Base-by-base conservation (phyloP, 1,139 yeast species). In the Yamadazyma atlantica region DNA sequence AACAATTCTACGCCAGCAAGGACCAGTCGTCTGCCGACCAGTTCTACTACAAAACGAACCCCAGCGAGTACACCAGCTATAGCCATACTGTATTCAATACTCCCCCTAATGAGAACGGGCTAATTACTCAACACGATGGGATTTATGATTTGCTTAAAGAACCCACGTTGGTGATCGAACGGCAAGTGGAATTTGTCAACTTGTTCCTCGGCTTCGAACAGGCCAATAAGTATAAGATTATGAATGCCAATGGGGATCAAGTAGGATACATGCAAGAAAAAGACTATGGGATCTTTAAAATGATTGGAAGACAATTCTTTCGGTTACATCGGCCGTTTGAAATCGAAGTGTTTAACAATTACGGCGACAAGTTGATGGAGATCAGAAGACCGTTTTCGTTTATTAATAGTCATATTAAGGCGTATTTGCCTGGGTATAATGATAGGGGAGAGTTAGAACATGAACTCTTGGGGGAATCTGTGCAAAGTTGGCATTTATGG, bases 401-500 rank as follows among this genome's bases (percentile, higher is more conserved):
- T 51, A 86, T 92, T 48, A 92, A 92, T 57, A 87, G 96, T 1
- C 94, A 84, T 53, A 86, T 92, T 49, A 84, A 84, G 54, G 79
- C 86, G 3, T 69, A 73, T 25, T 59, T 85, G 34, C 95, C 95
- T 0, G 75, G 77, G 0, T 58, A 58, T 33, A 73, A 69, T 43
- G 52, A 51, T 9, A 46, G 58, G 26, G 68, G 70, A 34, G 49
- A 60, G 28, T 50, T 62, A 8, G 66, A 71, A 47, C 57, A 62
- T 42, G 85, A 81, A 32, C 59, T 73, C 1, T 66, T 90, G 25
- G 97, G 97, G 0, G 97, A 90, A 55, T 78, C 88, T 23, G 80
- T 85, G 6, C 97, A 92, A 60, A 82, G 85, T 48, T 92, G 97
- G 97, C 97, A 90, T 64, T 66, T 84, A 36, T 89, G 96, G 96